These are phyloP conservation scores for Macrolepiota fuliginosa DNA, from an alignment of 768 basidiomycete genomes.

Conservation along the genomic window DNA sequence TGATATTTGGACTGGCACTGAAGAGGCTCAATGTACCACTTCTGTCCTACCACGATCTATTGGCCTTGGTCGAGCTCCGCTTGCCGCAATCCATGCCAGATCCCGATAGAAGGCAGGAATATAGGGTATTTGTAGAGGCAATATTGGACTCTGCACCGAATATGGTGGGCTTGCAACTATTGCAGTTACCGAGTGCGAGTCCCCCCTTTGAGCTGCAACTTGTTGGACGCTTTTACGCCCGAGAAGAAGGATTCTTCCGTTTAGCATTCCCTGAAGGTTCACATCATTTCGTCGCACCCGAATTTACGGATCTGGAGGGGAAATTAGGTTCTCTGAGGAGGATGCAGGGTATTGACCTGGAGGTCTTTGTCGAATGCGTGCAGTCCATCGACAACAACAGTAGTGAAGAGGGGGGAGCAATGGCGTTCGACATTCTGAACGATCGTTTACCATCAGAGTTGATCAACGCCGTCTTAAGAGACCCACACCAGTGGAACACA, in stretches of 20 bases:
- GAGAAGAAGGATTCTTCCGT: conserved; percentile 4
- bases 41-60: neutral
- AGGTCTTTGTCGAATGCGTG: conserved; percentile 5
- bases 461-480: neutral
- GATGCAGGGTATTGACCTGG: conserved; percentile 2
- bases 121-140: neutral
- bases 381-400: neutral
- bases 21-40: neutral
- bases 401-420: neutral
- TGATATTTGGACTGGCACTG: neutral
- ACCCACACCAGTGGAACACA: neutral
- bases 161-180: neutral
- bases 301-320: neutral
- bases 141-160: neutral
- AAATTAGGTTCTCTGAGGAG: neutral
- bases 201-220: conserved; percentile 1
- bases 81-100: neutral
- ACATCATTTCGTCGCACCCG: neutral
- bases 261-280: neutral
- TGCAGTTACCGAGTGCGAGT: neutral
- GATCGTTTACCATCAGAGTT: neutral
- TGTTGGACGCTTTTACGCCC: neutral
- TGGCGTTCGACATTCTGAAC: conserved; percentile 4
- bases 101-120: neutral
- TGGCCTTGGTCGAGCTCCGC: neutral